Conservation (phyloP, 768 basidiomycete species). For the Rhodotorula diobovata region DNA sequence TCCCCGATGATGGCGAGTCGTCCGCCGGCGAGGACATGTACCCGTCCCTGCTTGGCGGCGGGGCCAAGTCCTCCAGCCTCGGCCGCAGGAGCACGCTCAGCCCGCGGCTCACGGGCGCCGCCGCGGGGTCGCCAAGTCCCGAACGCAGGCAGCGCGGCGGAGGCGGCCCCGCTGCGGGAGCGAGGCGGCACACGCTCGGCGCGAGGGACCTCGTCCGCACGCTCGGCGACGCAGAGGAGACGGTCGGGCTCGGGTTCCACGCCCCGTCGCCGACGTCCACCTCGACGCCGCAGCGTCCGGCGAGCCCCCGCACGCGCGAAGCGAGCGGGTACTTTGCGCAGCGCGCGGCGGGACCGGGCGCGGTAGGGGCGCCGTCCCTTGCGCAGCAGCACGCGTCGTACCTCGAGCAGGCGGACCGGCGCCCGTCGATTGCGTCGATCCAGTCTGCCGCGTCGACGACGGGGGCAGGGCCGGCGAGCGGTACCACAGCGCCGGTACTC, state of each 20-base stretch:
- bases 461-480: not conserved
- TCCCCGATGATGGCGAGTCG: not conserved
- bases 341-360: too few relatives aligned
- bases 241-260: not conserved
- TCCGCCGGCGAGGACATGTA: constrained; percentile 17
- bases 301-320: not conserved
- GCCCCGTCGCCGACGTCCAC: not conserved
- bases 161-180: not conserved
- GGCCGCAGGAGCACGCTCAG: not conserved
- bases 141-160: not conserved
- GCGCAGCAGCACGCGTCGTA: not conserved
- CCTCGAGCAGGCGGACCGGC: not conserved
- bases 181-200: constrained; percentile 2
- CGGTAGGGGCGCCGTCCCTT: too few relatives aligned
- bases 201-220: not conserved
- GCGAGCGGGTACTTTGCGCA: not conserved
- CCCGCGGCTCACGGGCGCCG: not conserved
- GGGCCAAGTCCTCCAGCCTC: not conserved
- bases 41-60: too few relatives aligned
- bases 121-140: not conserved
- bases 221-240: not conserved
- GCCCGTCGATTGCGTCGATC: not conserved
- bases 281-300: not conserved
- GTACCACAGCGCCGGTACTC: not conserved
- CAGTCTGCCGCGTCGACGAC: not conserved